Conservation (phyloP, 192 early-diverging fungal species). For the Backusella circina region DNA sequence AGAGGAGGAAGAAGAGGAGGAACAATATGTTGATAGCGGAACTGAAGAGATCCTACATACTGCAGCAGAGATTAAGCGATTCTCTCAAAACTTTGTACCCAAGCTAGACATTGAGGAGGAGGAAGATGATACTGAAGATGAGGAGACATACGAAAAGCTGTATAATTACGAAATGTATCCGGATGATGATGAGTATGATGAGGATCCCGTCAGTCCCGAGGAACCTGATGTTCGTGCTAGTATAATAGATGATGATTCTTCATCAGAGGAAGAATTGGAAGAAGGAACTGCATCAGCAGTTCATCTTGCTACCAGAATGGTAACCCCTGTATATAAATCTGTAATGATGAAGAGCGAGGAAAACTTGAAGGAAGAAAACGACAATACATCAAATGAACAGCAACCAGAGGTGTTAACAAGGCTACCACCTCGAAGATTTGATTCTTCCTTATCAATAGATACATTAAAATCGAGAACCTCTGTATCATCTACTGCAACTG, state of each 20-base stretch:
- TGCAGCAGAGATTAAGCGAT: background rate
- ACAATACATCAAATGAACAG: background rate
- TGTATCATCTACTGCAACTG: background rate
- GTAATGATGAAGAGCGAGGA: background rate
- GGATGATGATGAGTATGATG: background rate
- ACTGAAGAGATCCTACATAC: background rate
- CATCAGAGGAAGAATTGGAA: background rate
- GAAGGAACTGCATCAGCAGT: background rate
- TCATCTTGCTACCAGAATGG: slow-evolving; percentile 1
- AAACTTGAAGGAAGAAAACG: background rate
- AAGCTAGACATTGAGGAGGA: background rate
- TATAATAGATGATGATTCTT: background rate
- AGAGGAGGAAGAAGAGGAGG: background rate
- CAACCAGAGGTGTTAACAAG: background rate
- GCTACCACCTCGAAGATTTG: background rate
- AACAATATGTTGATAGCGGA: background rate
- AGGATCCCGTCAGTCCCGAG: background rate
- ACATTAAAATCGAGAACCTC: background rate
- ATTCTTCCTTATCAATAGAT: background rate
- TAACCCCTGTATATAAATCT: slow-evolving; percentile 7
- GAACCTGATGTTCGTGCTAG: background rate
- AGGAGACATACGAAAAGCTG: background rate
- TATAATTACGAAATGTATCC: background rate
- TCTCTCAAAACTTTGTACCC: background rate
- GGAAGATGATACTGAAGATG: background rate